Conservation (phyloP, 2,329 filamentous ascomycete species). For the Paecilomyces variotii region DNA sequence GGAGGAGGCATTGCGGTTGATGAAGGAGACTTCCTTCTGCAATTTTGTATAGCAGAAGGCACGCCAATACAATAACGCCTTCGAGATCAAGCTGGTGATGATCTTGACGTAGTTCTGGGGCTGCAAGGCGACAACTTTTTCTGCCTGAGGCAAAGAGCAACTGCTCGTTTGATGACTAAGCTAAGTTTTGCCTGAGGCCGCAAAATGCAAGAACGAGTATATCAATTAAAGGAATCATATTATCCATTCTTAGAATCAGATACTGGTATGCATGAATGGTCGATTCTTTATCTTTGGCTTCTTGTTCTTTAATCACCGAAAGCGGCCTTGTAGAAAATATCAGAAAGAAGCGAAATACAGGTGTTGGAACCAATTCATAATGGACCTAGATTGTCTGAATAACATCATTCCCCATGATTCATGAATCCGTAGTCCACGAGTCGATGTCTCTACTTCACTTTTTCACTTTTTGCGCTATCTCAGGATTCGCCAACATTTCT, state of each 20-base stretch:
- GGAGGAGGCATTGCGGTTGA: conserved; percentile 6
- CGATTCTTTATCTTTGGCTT: no score
- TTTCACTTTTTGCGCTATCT: conserved; percentile 8
- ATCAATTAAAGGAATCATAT: no score
- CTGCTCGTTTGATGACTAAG: not conserved
- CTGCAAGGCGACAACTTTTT: not conserved
- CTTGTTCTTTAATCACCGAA: no score
- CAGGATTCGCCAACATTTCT: conserved; percentile 11
- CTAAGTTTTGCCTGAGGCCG: not conserved
- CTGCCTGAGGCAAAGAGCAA: not conserved
- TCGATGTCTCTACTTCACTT: conserved; percentile 1
- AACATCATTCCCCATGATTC: not conserved
- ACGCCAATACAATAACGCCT: not conserved
- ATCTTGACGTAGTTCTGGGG: not conserved
- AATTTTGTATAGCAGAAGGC: not conserved
- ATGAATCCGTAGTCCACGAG: not conserved
- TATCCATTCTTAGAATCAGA: no score
- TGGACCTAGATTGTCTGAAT: not conserved
- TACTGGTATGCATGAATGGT: no score
- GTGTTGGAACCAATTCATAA: not conserved
- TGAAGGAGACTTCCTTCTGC: conserved; percentile 5
- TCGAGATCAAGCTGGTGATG: not conserved
- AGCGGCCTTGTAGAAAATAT: no score
- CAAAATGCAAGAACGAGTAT: no score
- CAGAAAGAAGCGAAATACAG: not conserved